phyloP scores from a whole-genome alignment of 2,329 filamentous ascomycete species.

The Aspergillus latus region DNA sequence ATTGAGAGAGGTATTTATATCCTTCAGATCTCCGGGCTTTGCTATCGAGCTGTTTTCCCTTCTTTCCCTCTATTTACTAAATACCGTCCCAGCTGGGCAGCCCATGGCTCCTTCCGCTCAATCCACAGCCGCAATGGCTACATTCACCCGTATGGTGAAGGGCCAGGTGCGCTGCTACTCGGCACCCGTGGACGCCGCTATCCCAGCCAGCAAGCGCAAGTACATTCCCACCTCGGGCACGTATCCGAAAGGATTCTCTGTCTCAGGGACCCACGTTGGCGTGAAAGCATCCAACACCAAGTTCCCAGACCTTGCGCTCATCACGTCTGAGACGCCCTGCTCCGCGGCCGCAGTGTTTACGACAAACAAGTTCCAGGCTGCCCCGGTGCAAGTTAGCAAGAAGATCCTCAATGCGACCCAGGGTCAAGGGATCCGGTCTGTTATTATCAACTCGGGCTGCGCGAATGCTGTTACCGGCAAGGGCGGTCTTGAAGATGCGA shows the following conservation, averaged over 20 bases:
- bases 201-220: conserved; percentile 81
- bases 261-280: conserved; percentile 83
- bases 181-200: conserved; percentile 47
- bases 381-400: conserved; percentile 83
- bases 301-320: conserved; percentile 85
- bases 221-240: conserved; percentile 82
- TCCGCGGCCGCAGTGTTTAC: conserved; percentile 91
- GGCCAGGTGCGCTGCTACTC: conserved; percentile 47
- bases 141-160: conserved; percentile 38
- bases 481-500: conserved; percentile 84
- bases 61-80: conserved; percentile 8
- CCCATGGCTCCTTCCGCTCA: conserved; percentile 30
- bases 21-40: background rate
- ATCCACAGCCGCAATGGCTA: conserved; percentile 33
- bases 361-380: conserved; percentile 96
- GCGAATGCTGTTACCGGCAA: conserved; percentile 96
- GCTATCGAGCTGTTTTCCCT: too few relatives aligned
- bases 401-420: conserved; percentile 66
- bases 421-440: conserved; percentile 70
- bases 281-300: conserved; percentile 91
- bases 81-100: background rate
- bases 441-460: conserved; percentile 93
- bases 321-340: conserved; percentile 83
- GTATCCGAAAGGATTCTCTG: conserved; percentile 87
- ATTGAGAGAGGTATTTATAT: conserved; percentile 7